A percentile compares a stretch with the other conserved stretches of the same genome.
Conservation (phyloP, 2,329 filamentous ascomycete genomes). For the Calonectria hongkongensis region DNA sequence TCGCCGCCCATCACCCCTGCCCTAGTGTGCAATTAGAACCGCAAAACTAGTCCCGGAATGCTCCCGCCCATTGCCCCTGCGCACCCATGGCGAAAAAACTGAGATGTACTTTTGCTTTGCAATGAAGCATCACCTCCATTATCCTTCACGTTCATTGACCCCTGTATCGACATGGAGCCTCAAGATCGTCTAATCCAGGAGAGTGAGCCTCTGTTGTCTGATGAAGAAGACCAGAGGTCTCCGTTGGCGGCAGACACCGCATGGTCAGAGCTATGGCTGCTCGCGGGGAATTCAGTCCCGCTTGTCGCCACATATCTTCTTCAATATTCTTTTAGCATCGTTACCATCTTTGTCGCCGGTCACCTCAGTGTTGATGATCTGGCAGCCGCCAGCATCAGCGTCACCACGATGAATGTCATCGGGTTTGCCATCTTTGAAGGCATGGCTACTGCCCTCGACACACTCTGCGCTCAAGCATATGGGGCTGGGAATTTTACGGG, state of each 20-base stretch:
- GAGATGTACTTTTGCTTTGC: background rate
- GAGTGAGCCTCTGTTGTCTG: slow-evolving; percentile 42
- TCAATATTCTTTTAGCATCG: slow-evolving; percentile 71
- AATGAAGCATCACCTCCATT: background rate
- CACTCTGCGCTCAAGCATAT: slow-evolving; percentile 52
- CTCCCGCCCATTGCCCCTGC: background rate
- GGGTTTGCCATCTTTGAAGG: slow-evolving; percentile 65
- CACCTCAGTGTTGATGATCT: slow-evolving; percentile 71
- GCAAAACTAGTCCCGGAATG: slow-evolving; percentile 2
- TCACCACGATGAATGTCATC: slow-evolving; percentile 73
- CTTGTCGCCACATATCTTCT: slow-evolving; percentile 72
- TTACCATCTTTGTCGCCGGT: slow-evolving; percentile 71
- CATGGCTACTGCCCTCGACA: slow-evolving; percentile 54
- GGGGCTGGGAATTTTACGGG: slow-evolving; percentile 64
- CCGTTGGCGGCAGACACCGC: background rate
- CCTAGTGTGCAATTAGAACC: background rate
- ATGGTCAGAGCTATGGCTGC: slow-evolving; percentile 45
- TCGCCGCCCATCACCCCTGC: background rate
- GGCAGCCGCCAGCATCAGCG: slow-evolving; percentile 70
- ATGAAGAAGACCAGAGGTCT: slow-evolving; percentile 5
- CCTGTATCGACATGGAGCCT: slow-evolving; percentile 36
- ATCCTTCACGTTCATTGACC: background rate
- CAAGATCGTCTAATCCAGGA: slow-evolving; percentile 30
- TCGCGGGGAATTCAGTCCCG: slow-evolving; percentile 61
- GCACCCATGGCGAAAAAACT: background rate